Conservation (phyloP, 306 rosid species). For the Lagenaria siceraria region DNA sequence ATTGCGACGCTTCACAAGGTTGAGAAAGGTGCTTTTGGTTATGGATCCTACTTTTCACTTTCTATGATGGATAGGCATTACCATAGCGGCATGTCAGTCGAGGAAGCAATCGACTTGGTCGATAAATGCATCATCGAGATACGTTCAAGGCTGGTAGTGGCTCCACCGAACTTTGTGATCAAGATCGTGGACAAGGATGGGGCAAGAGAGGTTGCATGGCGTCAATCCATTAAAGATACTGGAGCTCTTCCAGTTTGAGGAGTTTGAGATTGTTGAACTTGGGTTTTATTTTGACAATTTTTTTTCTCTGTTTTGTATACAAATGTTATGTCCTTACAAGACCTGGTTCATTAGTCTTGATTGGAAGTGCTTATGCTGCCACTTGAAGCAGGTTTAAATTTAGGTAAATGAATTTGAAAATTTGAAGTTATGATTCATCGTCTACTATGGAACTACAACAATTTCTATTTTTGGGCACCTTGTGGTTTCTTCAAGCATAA, state of each 20-base stretch:
- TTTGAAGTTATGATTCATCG: not conserved
- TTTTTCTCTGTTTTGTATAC: not conserved
- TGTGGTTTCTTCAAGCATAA: not conserved
- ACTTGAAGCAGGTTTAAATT: not conserved
- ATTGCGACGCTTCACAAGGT: slow-evolving; percentile 92
- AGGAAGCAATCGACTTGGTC: slow-evolving; percentile 65
- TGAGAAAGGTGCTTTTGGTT: slow-evolving; percentile 94
- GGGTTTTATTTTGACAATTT: not conserved
- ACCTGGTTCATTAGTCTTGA: not conserved
- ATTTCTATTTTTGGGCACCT: not conserved
- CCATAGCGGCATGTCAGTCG: slow-evolving; percentile 64
- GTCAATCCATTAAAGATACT: not conserved
- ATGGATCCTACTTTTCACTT: slow-evolving; percentile 76
- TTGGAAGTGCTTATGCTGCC: not conserved
- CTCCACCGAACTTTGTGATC: slow-evolving; percentile 27
- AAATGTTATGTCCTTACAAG: not conserved
- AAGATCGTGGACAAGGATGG: slow-evolving; percentile 94
- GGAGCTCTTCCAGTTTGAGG: not conserved
- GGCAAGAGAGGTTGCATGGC: slow-evolving; percentile 72
- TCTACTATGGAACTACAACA: not conserved
- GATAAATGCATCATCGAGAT: slow-evolving; percentile 62
- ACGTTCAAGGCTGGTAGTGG: not conserved
- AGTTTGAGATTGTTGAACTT: not conserved
- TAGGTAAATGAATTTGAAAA: not conserved
- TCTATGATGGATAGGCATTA: slow-evolving; percentile 92